These are phyloP conservation scores for Delonix regia DNA, from an alignment of 306 rosid genomes.

Conservation along the genomic window DNA sequence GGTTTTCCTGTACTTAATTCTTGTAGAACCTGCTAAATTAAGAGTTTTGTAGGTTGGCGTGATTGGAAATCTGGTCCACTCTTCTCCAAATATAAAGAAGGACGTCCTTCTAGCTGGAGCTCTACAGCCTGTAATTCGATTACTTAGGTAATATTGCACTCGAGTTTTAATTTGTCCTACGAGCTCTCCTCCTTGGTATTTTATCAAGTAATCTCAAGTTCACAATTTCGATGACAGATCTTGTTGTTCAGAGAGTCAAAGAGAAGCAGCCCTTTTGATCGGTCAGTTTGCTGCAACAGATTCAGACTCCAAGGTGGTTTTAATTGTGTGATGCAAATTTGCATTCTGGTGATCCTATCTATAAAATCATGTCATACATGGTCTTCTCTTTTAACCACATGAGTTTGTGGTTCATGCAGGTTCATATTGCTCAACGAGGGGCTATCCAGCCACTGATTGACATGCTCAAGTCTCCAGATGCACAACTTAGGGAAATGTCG, in stretches of 20 bases:
- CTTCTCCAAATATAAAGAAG: constrained; percentile 67
- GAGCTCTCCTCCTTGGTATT: background rate
- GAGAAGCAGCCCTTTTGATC: constrained; percentile 74
- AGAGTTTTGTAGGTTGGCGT: constrained; percentile 60
- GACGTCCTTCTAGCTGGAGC: constrained; percentile 70
- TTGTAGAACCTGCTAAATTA: constrained; percentile 29
- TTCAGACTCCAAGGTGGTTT: constrained; percentile 68
- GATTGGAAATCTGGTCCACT: constrained; percentile 81
- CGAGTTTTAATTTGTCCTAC: background rate
- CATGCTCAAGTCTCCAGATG: constrained; percentile 87
- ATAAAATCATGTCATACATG: background rate
- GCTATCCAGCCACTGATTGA: constrained; percentile 83
- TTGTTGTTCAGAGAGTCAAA: constrained; percentile 56
- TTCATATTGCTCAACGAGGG: constrained; percentile 89
- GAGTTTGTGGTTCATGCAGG: constrained; percentile 41
- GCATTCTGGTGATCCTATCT: background rate
- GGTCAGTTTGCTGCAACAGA: constrained; percentile 79
- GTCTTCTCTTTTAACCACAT: constrained; percentile 9
- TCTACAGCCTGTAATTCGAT: constrained; percentile 70
- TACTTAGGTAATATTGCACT: constrained; percentile 52
- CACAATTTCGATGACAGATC: constrained; percentile 47
- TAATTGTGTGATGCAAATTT: constrained; percentile 9
- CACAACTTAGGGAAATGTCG: constrained; percentile 82
- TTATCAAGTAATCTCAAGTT: background rate
- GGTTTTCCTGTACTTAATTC: background rate